Evolutionary conservation across 177 flowering plant genomes (phyloP).

Genomic region (Telopea speciosissima): DNA sequence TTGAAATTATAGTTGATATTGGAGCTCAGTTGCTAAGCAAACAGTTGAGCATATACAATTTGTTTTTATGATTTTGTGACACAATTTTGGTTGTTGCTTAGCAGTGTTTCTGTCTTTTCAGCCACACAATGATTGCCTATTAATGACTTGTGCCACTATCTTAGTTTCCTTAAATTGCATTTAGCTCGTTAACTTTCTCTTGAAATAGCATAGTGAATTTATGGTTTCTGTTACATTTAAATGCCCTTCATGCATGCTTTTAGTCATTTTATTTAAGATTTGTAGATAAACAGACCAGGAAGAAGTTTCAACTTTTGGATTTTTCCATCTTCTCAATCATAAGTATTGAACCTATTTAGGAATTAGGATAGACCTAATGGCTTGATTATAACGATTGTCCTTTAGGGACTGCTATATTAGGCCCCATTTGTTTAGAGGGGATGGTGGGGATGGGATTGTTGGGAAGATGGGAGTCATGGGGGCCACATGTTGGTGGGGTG

Average conservation of each 20-base stretch:
- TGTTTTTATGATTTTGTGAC: background rate
- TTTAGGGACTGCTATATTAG: background rate
- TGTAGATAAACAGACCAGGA: background rate
- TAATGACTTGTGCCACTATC: no score
- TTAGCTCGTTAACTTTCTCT: background rate
- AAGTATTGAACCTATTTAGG: background rate
- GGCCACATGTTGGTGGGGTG: no score
- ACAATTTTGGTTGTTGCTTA: no score
- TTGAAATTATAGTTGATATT: background rate
- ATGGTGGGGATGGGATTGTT: no score
- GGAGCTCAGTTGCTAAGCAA: background rate
- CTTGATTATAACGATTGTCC: background rate
- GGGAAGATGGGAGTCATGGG: no score
- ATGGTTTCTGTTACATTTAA: background rate
- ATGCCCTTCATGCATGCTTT: background rate
- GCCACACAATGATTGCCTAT: no score
- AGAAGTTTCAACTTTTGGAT: no score
- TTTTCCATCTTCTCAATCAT: no score
- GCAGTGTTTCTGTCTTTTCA: no score
- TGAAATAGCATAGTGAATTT: background rate
- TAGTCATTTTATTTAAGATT: background rate
- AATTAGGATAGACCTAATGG: background rate
- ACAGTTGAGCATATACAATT: background rate
- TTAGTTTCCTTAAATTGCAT: background rate
- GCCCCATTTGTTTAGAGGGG: no score